These are phyloP conservation scores for Larix kaempferi DNA, from an alignment of 75 land plant species.

Conservation along the genomic window DNA sequence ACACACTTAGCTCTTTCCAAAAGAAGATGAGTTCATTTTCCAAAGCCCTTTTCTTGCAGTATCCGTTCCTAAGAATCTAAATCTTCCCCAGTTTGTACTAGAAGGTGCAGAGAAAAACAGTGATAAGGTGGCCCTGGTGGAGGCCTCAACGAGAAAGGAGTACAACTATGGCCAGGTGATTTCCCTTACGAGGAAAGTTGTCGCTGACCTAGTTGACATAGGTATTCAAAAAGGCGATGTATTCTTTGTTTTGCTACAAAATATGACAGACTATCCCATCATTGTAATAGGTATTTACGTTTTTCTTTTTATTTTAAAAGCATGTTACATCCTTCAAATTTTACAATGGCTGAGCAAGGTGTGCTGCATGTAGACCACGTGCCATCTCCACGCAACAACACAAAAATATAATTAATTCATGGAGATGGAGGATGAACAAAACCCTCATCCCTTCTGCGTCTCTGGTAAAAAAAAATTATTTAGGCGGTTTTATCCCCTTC, in stretches of 20 bases:
- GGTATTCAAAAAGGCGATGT: constrained; percentile 76
- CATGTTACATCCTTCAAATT: no score
- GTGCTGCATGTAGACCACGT: no score
- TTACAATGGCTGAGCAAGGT: no score
- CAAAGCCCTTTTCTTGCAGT: constrained; percentile 48
- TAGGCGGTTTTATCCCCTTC: no score
- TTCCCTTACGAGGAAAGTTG: constrained; percentile 45
- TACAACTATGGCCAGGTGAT: constrained; percentile 68
- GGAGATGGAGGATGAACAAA: no score
- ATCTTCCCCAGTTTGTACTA: constrained; percentile 81
- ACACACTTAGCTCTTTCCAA: no score
- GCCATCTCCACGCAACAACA: no score
- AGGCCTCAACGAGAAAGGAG: constrained; percentile 63
- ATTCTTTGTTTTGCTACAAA: constrained; percentile 79
- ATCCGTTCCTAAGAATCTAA: constrained; percentile 49
- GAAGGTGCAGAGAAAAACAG: constrained; percentile 48
- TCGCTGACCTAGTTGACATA: constrained; percentile 46
- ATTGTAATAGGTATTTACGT: constrained; percentile 87
- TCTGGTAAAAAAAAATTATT: no score
- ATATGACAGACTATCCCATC: constrained; percentile 78
- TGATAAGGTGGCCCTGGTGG: constrained; percentile 82
- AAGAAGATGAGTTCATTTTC: constrained; percentile 59
- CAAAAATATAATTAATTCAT: no score
- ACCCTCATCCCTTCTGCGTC: no score
- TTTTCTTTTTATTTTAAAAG: no score